A percentile compares a stretch with the other conserved stretches of the same genome.
phyloP scores from a whole-genome alignment of 495 filamentous ascomycete species.

The Penicillium steckii region DNA sequence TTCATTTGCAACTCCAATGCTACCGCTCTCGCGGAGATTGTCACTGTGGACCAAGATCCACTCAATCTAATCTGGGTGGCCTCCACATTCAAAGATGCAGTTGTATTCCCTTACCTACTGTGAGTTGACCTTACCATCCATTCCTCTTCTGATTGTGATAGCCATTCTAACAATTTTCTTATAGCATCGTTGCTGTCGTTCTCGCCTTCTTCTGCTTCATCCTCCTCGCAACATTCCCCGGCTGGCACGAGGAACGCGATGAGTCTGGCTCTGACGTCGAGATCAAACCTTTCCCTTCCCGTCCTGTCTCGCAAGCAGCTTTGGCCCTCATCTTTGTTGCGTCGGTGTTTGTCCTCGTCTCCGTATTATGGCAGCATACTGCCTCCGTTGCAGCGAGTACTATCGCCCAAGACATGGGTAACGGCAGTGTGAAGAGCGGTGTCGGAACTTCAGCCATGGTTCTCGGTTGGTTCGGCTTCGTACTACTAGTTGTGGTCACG shows the following conservation, averaged over 20 bases:
- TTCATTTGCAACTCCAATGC: conserved; percentile 69
- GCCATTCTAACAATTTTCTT: conserved; percentile 9
- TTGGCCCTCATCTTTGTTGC: conserved; percentile 67
- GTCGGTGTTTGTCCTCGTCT: conserved; percentile 69
- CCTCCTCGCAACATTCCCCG: conserved; percentile 69
- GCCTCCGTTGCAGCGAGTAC: conserved; percentile 91
- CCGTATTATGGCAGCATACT: conserved; percentile 77
- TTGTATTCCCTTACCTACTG: conserved; percentile 71
- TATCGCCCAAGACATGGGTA: conserved; percentile 92
- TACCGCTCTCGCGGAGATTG: conserved; percentile 59
- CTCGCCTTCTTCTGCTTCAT: conserved; percentile 70
- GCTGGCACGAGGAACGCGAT: conserved; percentile 67
- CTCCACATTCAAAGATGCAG: conserved; percentile 67
- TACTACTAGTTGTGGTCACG: conserved; percentile 85
- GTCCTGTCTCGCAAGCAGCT: conserved; percentile 64
- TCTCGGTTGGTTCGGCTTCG: conserved; percentile 95
- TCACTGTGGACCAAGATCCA: conserved; percentile 65
- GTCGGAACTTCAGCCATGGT: conserved; percentile 94
- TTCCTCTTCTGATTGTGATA: neutral
- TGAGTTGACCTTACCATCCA: conserved; percentile 32
- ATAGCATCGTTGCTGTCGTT: conserved; percentile 68
- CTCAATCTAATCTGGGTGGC: conserved; percentile 72
- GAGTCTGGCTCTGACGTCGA: conserved; percentile 54
- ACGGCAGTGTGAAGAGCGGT: conserved; percentile 83
- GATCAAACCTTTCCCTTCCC: conserved; percentile 67